Conservation (phyloP, 345 rosid genomes). For the Turnera subulata region DNA sequence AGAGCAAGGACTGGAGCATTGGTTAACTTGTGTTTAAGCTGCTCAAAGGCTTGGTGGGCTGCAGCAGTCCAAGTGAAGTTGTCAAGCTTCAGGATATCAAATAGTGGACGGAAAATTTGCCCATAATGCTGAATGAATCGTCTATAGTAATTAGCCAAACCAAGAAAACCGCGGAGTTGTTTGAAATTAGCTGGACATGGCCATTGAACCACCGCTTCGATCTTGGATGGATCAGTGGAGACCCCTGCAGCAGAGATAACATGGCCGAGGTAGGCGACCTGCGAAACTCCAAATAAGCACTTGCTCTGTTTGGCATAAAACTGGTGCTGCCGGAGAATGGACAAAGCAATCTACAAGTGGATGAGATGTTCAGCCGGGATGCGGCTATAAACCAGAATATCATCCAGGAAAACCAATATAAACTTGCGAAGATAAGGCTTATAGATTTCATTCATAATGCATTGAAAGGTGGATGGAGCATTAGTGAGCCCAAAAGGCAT, state of each 20-base stretch:
- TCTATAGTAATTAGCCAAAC: background rate
- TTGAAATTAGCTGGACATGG: background rate
- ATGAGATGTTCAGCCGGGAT: background rate
- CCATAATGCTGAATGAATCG: background rate
- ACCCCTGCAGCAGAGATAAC: background rate
- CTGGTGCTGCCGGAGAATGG: too few species aligned
- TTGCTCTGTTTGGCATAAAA: too few species aligned
- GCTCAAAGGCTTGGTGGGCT: background rate
- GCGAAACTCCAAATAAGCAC: too few species aligned
- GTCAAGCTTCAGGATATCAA: background rate
- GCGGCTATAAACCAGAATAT: background rate
- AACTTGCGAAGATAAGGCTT: too few species aligned
- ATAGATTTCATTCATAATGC: too few species aligned
- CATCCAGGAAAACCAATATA: background rate
- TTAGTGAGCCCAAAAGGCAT: background rate
- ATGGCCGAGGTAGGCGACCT: background rate
- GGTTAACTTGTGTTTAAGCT: background rate
- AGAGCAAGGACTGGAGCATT: background rate
- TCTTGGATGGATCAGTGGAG: background rate
- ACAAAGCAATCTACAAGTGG: background rate
- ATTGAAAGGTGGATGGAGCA: background rate
- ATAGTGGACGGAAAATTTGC: background rate
- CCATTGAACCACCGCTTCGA: background rate
- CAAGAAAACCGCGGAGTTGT: background rate
- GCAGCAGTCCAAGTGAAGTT: background rate